Conservation (phyloP, 2,329 filamentous ascomycete genomes). For the Didymella arachidicola region DNA sequence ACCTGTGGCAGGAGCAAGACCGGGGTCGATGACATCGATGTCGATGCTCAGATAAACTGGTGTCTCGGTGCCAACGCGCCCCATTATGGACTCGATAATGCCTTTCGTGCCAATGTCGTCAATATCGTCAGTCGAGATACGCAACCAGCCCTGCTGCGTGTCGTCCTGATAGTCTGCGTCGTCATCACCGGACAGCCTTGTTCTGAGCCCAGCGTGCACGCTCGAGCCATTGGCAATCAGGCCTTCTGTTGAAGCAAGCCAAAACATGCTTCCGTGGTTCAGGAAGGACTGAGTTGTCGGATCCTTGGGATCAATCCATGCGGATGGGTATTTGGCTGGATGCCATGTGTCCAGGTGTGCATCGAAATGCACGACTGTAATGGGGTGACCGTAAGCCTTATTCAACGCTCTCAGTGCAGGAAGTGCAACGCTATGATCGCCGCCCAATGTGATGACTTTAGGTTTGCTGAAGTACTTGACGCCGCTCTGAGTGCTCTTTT, state of each 20-base stretch:
- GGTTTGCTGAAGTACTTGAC: constrained; percentile 54
- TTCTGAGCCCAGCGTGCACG: constrained; percentile 85
- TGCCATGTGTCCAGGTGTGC: constrained; percentile 86
- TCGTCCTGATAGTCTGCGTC: constrained; percentile 76
- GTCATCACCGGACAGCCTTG: constrained; percentile 71
- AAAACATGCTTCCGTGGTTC: constrained; percentile 92
- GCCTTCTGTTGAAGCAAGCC: constrained; percentile 82
- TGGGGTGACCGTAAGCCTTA: constrained; percentile 53
- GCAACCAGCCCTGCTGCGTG: constrained; percentile 75
- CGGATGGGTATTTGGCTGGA: constrained; percentile 78
- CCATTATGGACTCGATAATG: constrained; percentile 74
- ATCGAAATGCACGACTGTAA: constrained; percentile 61
- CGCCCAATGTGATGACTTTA: constrained; percentile 59
- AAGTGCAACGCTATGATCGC: constrained; percentile 60
- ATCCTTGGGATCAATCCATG: constrained; percentile 67
- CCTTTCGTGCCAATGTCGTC: constrained; percentile 79
- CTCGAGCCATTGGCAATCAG: constrained; percentile 76
- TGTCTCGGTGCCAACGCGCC: constrained; percentile 73
- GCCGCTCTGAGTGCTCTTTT: constrained; percentile 47
- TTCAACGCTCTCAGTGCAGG: constrained; percentile 60
- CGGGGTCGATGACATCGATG: constrained; percentile 82
- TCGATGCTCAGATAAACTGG: constrained; percentile 85
- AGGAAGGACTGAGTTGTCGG: constrained; percentile 73
- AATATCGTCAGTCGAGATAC: constrained; percentile 85
- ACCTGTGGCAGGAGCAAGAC: constrained; percentile 77